Evolutionary conservation across 2,329 filamentous ascomycete genomes (phyloP), one percentile per base, ranked within the genome.

Genomic region (Alternaria sp.): DNA sequence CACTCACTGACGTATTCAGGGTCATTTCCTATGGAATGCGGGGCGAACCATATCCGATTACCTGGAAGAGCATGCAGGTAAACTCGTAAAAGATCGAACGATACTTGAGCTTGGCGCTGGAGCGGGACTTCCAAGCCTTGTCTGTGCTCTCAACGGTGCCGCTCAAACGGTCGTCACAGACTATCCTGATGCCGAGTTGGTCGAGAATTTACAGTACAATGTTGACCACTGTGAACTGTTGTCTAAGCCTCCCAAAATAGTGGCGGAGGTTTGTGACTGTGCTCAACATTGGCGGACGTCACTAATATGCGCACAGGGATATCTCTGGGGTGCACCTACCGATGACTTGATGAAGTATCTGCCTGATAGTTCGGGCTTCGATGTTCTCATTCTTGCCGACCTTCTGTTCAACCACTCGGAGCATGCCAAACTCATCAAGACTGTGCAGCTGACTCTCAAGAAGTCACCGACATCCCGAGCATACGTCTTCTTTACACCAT

Each of bases 401-500:
- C 84, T 97, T 51, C 85, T 97, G 4, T 98, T 97, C 81, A 92
- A 95, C 61, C 93, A 97, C 76, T 91, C 89, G 5, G 93, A 97
- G 81, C 94, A 97, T 74, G 82, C 80, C 2, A 93, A 92, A 71
- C 83, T 97, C 61, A 83, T 96, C 65, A 84, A 86, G 65, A 93
- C 90, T 4, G 86, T 97, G 61, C 82, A 86, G 70, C 76, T 85
- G 72, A 91, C 90, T 16, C 79, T 97, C 70, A 86, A 84, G 68
- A 83, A 81, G 62, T 78, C 81, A 4, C 70, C 76, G 4, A 81
- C 81, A 2, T 87, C 89, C 49, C 85, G 84, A 54, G 93, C 93
- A 2, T 86, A 94, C 70, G 93, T 97, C 7, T 96, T 97, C 78
- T 98, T 97, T 81, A 96, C 94, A 0, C 94, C 92, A 20, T 97